Evolutionary conservation across 116 monocot species (phyloP).

Genomic region (Phalaenopsis hybrid): DNA sequence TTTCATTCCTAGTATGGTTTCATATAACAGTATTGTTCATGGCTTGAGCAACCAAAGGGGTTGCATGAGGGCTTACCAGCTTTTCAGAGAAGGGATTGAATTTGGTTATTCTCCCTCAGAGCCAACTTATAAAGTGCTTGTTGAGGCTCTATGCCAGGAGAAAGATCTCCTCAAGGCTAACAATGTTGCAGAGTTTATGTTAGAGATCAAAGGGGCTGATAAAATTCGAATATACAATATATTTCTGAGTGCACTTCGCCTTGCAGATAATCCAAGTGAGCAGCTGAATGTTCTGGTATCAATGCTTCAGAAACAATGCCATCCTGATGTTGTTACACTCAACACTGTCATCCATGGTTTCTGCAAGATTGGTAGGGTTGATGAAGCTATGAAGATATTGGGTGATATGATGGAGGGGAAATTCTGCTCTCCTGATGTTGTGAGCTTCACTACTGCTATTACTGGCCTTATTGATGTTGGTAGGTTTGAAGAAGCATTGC

Average conservation of each 20-base stretch:
- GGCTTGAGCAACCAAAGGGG: slow-evolving; percentile 56
- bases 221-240: slow-evolving; percentile 71
- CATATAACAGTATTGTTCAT: slow-evolving; percentile 80
- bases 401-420: slow-evolving; percentile 72
- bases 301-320: slow-evolving; percentile 78
- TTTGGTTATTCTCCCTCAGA: slow-evolving; percentile 59
- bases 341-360: slow-evolving; percentile 88
- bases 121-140: slow-evolving; percentile 60
- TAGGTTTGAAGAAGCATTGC: slow-evolving; percentile 53
- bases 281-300: slow-evolving; percentile 69
- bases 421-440: slow-evolving; percentile 73
- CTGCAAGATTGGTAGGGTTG: slow-evolving; percentile 56
- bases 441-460: slow-evolving; percentile 75
- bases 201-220: slow-evolving; percentile 25
- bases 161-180: slow-evolving; percentile 67
- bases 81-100: slow-evolving; percentile 58
- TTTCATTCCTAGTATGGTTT: slow-evolving; percentile 61
- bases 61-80: slow-evolving; percentile 75
- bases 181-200: slow-evolving; percentile 58
- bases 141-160: slow-evolving; percentile 60
- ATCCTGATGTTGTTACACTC: slow-evolving; percentile 71
- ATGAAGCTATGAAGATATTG: slow-evolving; percentile 67
- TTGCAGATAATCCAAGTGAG: slow-evolving; percentile 59
- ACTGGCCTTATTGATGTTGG: slow-evolving; percentile 49
- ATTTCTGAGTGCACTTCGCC: slow-evolving; percentile 49